Evolutionary conservation across 352 stramenopile species (phyloP).

Genomic region (Phytophthora cajani): DNA sequence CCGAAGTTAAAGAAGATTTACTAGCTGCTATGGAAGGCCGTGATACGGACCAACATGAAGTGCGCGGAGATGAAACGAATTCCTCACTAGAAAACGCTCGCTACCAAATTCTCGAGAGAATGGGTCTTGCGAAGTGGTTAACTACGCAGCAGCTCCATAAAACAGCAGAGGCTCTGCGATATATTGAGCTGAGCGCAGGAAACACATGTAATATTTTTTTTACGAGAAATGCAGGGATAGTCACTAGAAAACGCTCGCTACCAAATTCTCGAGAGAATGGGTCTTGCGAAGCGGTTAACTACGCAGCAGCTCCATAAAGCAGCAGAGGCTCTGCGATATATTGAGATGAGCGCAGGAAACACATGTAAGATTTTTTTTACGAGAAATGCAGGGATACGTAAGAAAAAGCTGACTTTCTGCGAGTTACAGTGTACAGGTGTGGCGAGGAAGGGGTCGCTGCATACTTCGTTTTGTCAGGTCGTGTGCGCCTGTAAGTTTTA

Average conservation of each 20-base stretch:
- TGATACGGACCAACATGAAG: background rate
- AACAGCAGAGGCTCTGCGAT: constrained; percentile 9
- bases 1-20: constrained; percentile 2
- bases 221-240: background rate
- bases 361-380: constrained; percentile 7
- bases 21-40: background rate
- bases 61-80: background rate
- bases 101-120: constrained; percentile 17
- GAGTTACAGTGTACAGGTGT: constrained; percentile 12
- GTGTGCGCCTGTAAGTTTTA: constrained; percentile 18
- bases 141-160: constrained; percentile 10
- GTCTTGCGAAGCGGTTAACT: constrained; percentile 13
- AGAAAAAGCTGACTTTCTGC: background rate
- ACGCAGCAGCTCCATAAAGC: constrained; percentile 7
- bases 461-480: constrained; percentile 23
- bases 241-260: background rate
- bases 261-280: constrained; percentile 17
- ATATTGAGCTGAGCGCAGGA: constrained; percentile 4
- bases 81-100: background rate
- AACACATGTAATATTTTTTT: no score
- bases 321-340: constrained; percentile 8
- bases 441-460: constrained; percentile 12
- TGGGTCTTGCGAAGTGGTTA: constrained; percentile 12
- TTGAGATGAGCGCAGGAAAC: constrained; percentile 1
- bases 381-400: background rate